Evolutionary conservation across 805 yeast species (phyloP).

Genomic region (Nematodospora valgi): DNA sequence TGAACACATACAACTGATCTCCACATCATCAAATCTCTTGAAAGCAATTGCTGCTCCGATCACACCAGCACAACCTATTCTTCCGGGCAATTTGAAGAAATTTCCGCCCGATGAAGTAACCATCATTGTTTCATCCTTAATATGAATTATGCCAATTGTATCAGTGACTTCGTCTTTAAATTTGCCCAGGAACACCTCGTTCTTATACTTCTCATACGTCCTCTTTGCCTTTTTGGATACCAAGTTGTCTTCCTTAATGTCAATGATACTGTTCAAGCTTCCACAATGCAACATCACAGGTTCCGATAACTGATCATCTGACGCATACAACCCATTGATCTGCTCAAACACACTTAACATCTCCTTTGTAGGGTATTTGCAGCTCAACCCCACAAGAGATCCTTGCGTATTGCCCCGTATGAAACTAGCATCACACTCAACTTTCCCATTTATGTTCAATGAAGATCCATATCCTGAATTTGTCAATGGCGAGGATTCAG

Average conservation of each 20-base stretch:
- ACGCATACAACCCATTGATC: slow-evolving; percentile 18
- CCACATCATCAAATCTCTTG: slow-evolving; percentile 13
- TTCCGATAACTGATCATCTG: slow-evolving; percentile 25
- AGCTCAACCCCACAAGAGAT: slow-evolving; percentile 15
- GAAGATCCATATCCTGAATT: slow-evolving; percentile 52
- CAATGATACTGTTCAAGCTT: background rate
- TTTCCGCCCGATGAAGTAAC: slow-evolving; percentile 56
- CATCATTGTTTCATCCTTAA: slow-evolving; percentile 11
- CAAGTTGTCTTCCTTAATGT: background rate
- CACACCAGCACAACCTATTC: slow-evolving; percentile 54
- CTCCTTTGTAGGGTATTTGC: slow-evolving; percentile 28
- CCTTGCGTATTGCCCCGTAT: slow-evolving; percentile 17
- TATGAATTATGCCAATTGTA: slow-evolving; percentile 43
- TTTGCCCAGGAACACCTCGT: slow-evolving; percentile 1
- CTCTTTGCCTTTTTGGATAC: slow-evolving; percentile 5
- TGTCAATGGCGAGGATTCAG: slow-evolving; percentile 41
- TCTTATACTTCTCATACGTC: slow-evolving; percentile 11
- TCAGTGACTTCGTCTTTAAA: slow-evolving; percentile 26
- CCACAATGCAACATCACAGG: slow-evolving; percentile 28
- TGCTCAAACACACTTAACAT: slow-evolving; percentile 19
- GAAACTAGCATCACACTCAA: slow-evolving; percentile 44
- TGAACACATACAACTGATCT: slow-evolving; percentile 41
- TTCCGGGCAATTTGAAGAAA: slow-evolving; percentile 44
- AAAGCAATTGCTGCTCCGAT: slow-evolving; percentile 43
- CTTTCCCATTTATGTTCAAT: slow-evolving; percentile 36